phyloP scores from a whole-genome alignment of 805 yeast genomes.

The Zygotorulaspora chibaensis region DNA sequence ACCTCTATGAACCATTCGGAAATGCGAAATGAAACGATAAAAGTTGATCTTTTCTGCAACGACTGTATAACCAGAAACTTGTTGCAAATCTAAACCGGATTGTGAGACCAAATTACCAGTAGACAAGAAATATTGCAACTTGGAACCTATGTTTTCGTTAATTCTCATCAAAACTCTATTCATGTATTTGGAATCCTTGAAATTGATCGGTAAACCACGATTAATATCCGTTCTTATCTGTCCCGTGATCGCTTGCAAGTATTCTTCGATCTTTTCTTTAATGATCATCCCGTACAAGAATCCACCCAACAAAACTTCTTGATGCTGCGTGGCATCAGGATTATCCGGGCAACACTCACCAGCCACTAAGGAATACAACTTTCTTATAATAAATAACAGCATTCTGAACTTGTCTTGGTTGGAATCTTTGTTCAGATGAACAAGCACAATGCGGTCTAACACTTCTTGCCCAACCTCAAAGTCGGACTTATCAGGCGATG shows the following conservation, averaged over 20 bases:
- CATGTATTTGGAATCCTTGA: conserved; percentile 80
- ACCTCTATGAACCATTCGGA: conserved; percentile 99
- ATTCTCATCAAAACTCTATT: conserved; percentile 69
- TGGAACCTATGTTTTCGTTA: conserved; percentile 92
- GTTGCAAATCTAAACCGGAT: conserved; percentile 96
- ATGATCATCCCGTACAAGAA: conserved; percentile 94
- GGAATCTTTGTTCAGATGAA: conserved; percentile 59
- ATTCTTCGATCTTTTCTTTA: conserved; percentile 95
- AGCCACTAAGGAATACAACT: conserved; percentile 88
- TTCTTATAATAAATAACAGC: conserved; percentile 91
- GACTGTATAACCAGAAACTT: conserved; percentile 95
- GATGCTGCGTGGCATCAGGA: conserved; percentile 99
- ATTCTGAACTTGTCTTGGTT: conserved; percentile 79
- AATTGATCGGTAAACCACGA: conserved; percentile 77
- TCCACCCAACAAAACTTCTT: conserved; percentile 92
- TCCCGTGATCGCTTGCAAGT: conserved; percentile 62
- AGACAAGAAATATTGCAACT: conserved; percentile 87
- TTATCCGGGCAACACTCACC: conserved; percentile 96
- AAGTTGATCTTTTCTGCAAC: conserved; percentile 98
- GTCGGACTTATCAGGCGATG: conserved; percentile 83
- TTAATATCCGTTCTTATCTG: conserved; percentile 78
- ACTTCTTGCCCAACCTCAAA: conserved; percentile 87
- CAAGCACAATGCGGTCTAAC: conserved; percentile 77
- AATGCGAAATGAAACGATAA: conserved; percentile 95
- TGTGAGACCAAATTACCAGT: conserved; percentile 97